Evolutionary conservation across 2,329 filamentous ascomycete species (phyloP).

Genomic region (Botrytis aclada): DNA sequence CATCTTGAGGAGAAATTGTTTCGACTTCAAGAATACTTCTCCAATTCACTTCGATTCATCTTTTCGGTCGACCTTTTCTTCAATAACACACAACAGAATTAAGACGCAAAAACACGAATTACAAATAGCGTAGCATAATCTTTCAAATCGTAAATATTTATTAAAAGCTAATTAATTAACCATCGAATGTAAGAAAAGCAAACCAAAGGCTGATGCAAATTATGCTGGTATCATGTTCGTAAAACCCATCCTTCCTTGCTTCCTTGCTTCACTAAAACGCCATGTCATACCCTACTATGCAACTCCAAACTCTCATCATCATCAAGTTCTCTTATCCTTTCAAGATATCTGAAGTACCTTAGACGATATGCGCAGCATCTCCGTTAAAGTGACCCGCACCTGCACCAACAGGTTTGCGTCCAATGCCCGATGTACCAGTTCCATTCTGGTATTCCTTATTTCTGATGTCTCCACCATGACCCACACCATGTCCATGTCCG

Average conservation of each 20-base stretch:
- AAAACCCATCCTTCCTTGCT: background rate
- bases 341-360: too few species aligned
- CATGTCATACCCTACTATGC: background rate
- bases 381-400: background rate
- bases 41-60: background rate
- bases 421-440: background rate
- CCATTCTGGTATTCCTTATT: background rate
- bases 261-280: conserved; percentile 6
- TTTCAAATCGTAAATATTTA: background rate
- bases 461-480: background rate
- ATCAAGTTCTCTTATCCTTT: background rate
- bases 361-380: conserved; percentile 13
- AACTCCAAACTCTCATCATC: background rate
- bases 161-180: background rate
- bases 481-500: conserved; percentile 4
- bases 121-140: background rate
- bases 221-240: conserved; percentile 11
- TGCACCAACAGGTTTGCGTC: conserved; percentile 7
- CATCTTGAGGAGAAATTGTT: background rate
- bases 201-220: background rate
- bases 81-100: accelerated
- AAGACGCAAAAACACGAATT: background rate
- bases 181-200: background rate
- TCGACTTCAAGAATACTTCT: background rate
- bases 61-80: accelerated